Evolutionary conservation across 176 grass and related monocot species (phyloP), one percentile per base, ranked within the genome.

Genomic region (Paspalum notatum): DNA sequence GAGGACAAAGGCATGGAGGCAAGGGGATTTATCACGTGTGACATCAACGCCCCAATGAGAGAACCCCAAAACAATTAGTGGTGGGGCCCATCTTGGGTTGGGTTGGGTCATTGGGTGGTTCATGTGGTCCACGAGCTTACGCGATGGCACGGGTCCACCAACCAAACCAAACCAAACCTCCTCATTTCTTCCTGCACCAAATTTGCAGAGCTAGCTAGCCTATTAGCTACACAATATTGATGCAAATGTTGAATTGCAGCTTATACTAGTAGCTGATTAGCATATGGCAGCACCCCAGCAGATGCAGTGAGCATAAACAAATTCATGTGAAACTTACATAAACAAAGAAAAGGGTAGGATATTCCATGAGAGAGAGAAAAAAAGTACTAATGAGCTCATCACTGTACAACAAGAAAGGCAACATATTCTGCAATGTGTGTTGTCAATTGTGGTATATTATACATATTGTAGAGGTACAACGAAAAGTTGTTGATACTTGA

Each of bases 21-120:
- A 68, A 79, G 72, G 26, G 32, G 88, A 90, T 90, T 89, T 78
- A 86, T 90, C 88, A 86, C 88, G 73, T 90, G 83, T 82, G 88
- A 68, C 88, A 89, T 82, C 72, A 72, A 85, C 65, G 16, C 73
- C 58, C 43, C 62, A 50, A 77, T 85, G 82, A 80, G 66, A 83
- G 69, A 80, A 47, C 41, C 41, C 58, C 8, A 45, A 58, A 85
- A 85, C 63, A 76, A 50, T 82, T 79, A 79, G 88, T 86, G 83
- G 87, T 77, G 87, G 87, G 87, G 45, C 20, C 27, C 27, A 4
- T 15, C 67, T 15, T 15, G 9, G 62, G 58, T 79, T 41, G 48
- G 22, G 16, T 60, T 71, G 52, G 21, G 20, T 68, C 41, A 6
- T 18, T 61, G 80, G 74, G 86, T 80, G 42, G 75, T 79, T 75